Percentiles rank a stretch among this genome's conserved stretches.
Conservation (phyloP, 164 flowering plant species). For the Vitis labrusca region DNA sequence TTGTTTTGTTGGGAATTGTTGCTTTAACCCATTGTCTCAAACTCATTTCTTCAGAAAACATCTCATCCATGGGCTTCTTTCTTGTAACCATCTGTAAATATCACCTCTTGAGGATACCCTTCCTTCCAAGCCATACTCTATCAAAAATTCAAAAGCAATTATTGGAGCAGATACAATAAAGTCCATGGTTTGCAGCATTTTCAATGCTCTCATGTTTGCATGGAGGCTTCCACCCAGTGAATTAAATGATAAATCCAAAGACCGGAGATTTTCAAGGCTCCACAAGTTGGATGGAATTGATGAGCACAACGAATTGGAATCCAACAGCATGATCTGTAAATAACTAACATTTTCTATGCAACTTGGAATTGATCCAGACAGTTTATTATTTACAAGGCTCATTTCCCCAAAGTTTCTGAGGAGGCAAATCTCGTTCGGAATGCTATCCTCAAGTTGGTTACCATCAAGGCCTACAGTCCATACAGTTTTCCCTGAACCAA, state of each 20-base stretch:
- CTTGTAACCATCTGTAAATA: constrained; percentile 17
- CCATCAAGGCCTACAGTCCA: not conserved
- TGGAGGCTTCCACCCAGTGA: constrained; percentile 15
- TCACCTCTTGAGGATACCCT: constrained; percentile 26
- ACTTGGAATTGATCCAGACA: constrained; percentile 18
- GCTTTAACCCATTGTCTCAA: constrained; percentile 17
- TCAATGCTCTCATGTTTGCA: constrained; percentile 7
- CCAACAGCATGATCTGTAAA: constrained; percentile 2
- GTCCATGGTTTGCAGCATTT: not conserved
- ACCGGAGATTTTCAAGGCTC: constrained; percentile 4
- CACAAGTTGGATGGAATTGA: constrained; percentile 12
- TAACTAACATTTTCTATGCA: constrained; percentile 20
- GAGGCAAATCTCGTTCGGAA: constrained; percentile 14
- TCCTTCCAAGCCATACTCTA: constrained; percentile 27
- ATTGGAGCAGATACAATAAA: no score
- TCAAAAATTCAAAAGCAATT: not conserved
- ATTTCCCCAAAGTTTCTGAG: not conserved
- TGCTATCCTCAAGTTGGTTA: constrained; percentile 16
- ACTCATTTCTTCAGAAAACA: constrained; percentile 16
- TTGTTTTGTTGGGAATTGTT: not conserved
- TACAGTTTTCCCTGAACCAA: no score
- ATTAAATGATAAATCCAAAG: constrained; percentile 18
- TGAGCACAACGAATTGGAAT: constrained; percentile 14
- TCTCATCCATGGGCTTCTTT: constrained; percentile 22
- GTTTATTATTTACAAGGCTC: constrained; percentile 3